Base-by-base conservation (phyloP, 352 stramenopile genomes). In the Pythium angustatum region DNA sequence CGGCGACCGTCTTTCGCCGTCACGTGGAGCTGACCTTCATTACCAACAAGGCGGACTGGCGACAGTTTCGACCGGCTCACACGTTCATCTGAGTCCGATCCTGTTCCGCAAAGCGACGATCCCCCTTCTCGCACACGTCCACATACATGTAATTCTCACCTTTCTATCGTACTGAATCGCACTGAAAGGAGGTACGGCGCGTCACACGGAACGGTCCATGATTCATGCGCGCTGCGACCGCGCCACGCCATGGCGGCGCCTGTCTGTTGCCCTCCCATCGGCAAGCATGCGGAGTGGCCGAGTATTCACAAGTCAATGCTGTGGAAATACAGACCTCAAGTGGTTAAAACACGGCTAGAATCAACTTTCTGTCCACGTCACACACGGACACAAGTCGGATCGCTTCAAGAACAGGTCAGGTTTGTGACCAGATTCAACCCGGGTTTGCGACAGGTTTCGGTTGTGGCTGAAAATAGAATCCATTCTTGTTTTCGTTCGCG, bases 401-500 rank as follows among this genome's bases (percentile, higher is more conserved):
- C 38, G 14, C 26, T 22, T 38, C 10, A 57, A 48, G 48, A 59
- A 59, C 50, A 34, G 57, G 57, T 22, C 53, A 40, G 60, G 52
- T 66, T 58, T 45, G 31, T 31, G 11, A 14, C 24, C 31, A 56
- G 21, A 40, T 56, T 51, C 43, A 54, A 59, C 58, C 58, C 58
- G 40, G 60, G 60, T 62, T 55, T 30, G 15, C 36, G 30, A 40
- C 22, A 53, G 50, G 50, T 67, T 67, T 67, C 60, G 33, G 2
- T 27, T 10, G 9, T 30, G 31, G 38, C 41, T 24, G 43, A 67
- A 67, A 62, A 67, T 67, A 67, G 60, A 67, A 67, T 30, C 51
- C 40, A 56, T 67, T 67, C 60, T 66, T 67, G 61, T 67, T 67
- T 62, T 61, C 56, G 50, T 33, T 24, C 33, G 14, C 44, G 51